phyloP scores from a whole-genome alignment of 2,329 filamentous ascomycete genomes.

The Botrytis elliptica region DNA sequence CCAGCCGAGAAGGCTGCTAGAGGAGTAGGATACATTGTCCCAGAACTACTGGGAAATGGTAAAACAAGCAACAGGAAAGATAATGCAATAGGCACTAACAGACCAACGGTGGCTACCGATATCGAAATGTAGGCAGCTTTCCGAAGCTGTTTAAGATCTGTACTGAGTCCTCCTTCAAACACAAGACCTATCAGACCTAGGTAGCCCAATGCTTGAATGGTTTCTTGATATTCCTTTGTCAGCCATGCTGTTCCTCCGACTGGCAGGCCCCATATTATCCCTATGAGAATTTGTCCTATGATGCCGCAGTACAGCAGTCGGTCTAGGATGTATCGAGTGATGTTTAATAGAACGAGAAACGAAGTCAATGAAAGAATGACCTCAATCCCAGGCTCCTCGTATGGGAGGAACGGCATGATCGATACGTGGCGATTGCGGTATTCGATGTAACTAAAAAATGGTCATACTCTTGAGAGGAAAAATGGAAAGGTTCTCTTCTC shows the following conservation, averaged over 20 bases:
- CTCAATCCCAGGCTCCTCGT: conserved; percentile 61
- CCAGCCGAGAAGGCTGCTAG: conserved; percentile 64
- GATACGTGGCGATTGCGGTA: neutral
- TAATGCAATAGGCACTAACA: conserved; percentile 60
- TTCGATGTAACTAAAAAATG: neutral
- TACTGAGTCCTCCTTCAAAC: conserved; percentile 51
- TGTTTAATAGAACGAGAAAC: conserved; percentile 62
- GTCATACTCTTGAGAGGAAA: too few species aligned
- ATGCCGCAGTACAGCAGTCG: conserved; percentile 65
- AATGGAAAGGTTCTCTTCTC: neutral
- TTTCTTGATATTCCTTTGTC: conserved; percentile 48
- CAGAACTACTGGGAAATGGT: conserved; percentile 29
- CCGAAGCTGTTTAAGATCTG: conserved; percentile 44
- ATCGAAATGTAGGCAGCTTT: conserved; percentile 60
- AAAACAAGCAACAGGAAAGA: conserved; percentile 51
- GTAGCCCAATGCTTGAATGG: conserved; percentile 67
- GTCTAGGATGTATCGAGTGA: conserved; percentile 57
- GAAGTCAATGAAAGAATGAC: conserved; percentile 60
- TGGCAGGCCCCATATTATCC: conserved; percentile 68
- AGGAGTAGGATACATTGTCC: conserved; percentile 27
- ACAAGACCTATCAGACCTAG: conserved; percentile 70
- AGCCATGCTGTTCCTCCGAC: conserved; percentile 63
- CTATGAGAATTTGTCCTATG: conserved; percentile 68
- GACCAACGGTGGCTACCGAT: conserved; percentile 64
- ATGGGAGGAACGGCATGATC: conserved; percentile 46